phyloP scores from a whole-genome alignment of 1,139 yeast genomes.

The Candida labiduridarum region DNA sequence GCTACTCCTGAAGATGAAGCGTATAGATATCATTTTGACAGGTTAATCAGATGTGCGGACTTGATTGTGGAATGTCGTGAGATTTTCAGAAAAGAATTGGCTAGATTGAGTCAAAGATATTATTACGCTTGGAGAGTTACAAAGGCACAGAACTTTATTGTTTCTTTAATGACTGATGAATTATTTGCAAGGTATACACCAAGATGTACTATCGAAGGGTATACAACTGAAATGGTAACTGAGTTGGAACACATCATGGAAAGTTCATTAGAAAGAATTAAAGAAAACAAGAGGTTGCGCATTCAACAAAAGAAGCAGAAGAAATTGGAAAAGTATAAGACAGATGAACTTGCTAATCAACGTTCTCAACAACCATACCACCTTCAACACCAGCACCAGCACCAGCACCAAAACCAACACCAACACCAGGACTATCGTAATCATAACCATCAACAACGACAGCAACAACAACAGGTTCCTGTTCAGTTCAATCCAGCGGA shows the following conservation, averaged over 20 bases:
- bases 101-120: constrained; percentile 31
- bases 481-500: neutral
- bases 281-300: constrained; percentile 9
- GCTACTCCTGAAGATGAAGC: constrained; percentile 10
- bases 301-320: neutral
- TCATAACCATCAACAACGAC: neutral
- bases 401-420: neutral
- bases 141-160: constrained; percentile 32
- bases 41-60: constrained; percentile 17
- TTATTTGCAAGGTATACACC: constrained; percentile 20
- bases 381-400: neutral
- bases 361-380: neutral
- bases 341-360: neutral
- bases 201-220: constrained; percentile 13
- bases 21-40: constrained; percentile 17
- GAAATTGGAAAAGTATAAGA: neutral
- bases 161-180: constrained; percentile 25
- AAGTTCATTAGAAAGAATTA: constrained; percentile 17
- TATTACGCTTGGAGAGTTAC: constrained; percentile 42
- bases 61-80: constrained; percentile 21
- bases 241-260: constrained; percentile 24
- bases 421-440: neutral
- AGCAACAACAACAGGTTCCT: constrained; percentile 1
- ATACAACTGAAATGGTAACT: constrained; percentile 20
- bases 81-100: constrained; percentile 21